Evolutionary conservation across 495 filamentous ascomycete genomes (phyloP).

Genomic region (Neurospora sp.): DNA sequence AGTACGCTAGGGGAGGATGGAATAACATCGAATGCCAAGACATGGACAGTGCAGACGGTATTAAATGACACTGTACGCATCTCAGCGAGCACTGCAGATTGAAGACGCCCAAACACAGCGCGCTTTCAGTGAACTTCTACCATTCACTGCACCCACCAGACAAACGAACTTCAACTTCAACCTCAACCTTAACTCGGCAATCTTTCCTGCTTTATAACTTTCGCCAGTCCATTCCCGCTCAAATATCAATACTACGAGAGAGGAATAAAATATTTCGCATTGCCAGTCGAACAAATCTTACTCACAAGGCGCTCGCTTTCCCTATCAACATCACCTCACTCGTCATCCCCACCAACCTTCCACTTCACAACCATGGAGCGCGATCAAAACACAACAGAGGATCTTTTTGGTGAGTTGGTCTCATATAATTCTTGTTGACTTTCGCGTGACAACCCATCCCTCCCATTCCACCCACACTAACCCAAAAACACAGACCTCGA

Average conservation of each 20-base stretch:
- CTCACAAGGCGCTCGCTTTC: neutral
- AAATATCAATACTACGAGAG: neutral
- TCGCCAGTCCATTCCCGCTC: neutral
- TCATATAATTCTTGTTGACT: no score
- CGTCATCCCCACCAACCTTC: neutral
- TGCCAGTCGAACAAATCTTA: neutral
- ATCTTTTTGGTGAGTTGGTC: neutral
- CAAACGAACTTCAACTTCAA: neutral
- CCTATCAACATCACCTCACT: neutral
- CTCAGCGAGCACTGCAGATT: neutral
- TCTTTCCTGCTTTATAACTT: neutral
- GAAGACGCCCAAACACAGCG: neutral
- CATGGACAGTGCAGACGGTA: neutral
- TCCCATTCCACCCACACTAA: no score
- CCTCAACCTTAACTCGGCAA: neutral
- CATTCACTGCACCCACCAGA: neutral
- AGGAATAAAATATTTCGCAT: neutral
- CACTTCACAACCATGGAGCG: neutral
- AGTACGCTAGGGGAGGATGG: no score
- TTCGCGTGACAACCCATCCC: no score
- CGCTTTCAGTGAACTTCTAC: neutral
- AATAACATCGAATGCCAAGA: neutral
- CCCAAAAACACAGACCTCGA: slow-evolving; percentile 7
- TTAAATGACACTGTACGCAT: neutral
- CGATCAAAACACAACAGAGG: neutral